Base-by-base conservation (phyloP, 2,329 filamentous ascomycete genomes). In the Pyricularia sp. region DNA sequence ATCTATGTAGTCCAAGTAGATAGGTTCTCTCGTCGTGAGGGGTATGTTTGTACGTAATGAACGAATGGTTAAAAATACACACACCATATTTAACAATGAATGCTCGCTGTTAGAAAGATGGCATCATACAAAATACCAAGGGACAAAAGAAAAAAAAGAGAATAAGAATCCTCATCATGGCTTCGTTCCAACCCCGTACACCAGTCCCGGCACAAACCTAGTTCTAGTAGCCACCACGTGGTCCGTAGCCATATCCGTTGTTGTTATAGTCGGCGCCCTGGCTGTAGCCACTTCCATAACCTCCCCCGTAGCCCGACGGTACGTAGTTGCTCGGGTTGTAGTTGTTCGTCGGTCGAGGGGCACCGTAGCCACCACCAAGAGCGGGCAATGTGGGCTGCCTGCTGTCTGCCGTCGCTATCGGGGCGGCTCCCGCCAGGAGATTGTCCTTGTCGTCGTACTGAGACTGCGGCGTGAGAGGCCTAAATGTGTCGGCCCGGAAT, bases 401-500 rank as follows among this genome's bases (percentile, higher is more conserved):
- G 69, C 73, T 74, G n/a, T 76, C 75, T 20, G 55, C 28, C 6
- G 69, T 71, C 6, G 74, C 75, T n/a, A 80, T 75, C 2, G 82
- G 81, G 33, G 81, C 81, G 1, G 81, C 80, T 63, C 77, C 74
- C 14, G 73, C 70, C 17, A 83, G 73, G 20, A 85, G 77, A 67
- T 75, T 76, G 36, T 81, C 78, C 7, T 77, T 76, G 70, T 78
- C 75, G 23, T 65, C 69, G 17, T 69, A 69, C 67, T 71, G 67
- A 3, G 73, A 73, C 69, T 72, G 74, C 11, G 78, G 79, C 28
- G 81, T 82, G 26, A 83, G 71, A 4, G 80, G 75, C 30, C 81
- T 77, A 71, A 77, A 79, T 25, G 73, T 73, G 23, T 69, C 36
- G n/a, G 30, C 20, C 25, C 42, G 20, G 65, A 59, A 59, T n/a